Conservation (phyloP, 2,329 filamentous ascomycete species). For the Calonectria hawksworthii region DNA sequence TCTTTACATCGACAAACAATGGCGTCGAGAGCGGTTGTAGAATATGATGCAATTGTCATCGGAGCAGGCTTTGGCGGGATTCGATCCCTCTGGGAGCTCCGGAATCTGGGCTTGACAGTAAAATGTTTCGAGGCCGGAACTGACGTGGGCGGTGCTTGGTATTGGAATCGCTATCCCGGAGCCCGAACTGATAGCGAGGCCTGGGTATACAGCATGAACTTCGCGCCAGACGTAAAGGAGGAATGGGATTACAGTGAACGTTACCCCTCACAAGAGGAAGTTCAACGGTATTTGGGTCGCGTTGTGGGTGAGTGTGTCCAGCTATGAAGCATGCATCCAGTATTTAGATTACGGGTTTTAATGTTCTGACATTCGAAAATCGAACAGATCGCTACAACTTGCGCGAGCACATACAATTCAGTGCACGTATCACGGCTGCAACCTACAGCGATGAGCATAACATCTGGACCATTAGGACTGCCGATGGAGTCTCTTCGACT, state of each 20-base stretch:
- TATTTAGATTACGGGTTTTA: neutral
- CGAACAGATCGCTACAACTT: constrained; percentile 11
- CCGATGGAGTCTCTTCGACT: constrained; percentile 1
- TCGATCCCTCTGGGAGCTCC: constrained; percentile 21
- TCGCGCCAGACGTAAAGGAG: neutral
- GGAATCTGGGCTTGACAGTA: constrained; percentile 15
- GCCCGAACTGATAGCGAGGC: constrained; percentile 30
- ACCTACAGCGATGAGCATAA: constrained; percentile 6
- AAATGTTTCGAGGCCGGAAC: constrained; percentile 30
- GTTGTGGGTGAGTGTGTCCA: constrained; percentile 20
- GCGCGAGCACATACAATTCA: constrained; percentile 15
- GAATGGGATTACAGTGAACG: constrained; percentile 22
- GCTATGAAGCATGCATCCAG: too few species aligned
- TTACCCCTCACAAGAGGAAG: constrained; percentile 24
- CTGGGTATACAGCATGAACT: constrained; percentile 27
- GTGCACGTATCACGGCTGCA: constrained; percentile 8
- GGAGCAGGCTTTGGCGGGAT: constrained; percentile 35
- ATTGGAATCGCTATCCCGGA: constrained; percentile 36
- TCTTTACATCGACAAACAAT: neutral
- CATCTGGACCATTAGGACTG: constrained; percentile 22
- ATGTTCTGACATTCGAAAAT: neutral
- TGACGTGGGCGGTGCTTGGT: constrained; percentile 36
- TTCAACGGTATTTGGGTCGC: constrained; percentile 25
- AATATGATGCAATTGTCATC: constrained; percentile 28
- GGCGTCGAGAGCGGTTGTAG: neutral